Base-by-base conservation (phyloP, 2,329 filamentous ascomycete genomes). In the Calonectria crousiana region DNA sequence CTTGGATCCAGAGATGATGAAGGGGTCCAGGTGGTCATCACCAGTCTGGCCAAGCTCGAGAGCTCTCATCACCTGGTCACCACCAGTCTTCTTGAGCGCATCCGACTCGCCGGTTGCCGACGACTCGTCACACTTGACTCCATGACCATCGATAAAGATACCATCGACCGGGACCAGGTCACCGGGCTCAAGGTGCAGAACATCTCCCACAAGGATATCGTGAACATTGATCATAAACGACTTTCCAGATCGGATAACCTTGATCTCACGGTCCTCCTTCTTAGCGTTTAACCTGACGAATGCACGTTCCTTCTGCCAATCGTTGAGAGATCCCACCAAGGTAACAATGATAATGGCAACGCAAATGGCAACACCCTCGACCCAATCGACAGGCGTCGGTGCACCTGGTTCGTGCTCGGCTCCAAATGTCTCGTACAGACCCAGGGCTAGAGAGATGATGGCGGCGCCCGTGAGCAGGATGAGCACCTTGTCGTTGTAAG, bases 51-150 rank as follows among this genome's bases (percentile, higher is more conserved):
- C 87, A 86, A 38, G 20, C 86, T 86, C 58, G 87, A 84, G 85
- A 49, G 56, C 38, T 23, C n/a, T 41, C 32, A 89, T 90, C 67
- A 92, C 91, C 65, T 90, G 87, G n/a, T 91, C 87, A 16, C 89
- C 92, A 11, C 86, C 82, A 0, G 88, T 90, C 85, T 95, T 94
- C 83, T 92, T 93, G 83, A 94, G 89, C 68, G 92, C 88, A 77
- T 94, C 92, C 0, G 92, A 94, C 84, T 94, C 93, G 73, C 93
- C 93, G 32, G 93, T 94, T 1, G 92, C 91, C 11, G 92, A 93
- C 4, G 92, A 94, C 80, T 94, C 93, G 77, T 94, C 93, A 79
- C 92, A 94, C 81, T 92, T 86, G 69, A 88, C 78, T 6, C 83
- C 83, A 72, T 87, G 84, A 4, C 86, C 86, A 13, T 88, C 86